Percentiles rank a stretch among this genome's conserved stretches.
phyloP scores from a whole-genome alignment of 2,329 filamentous ascomycete genomes.

The Xylariales sp. region DNA sequence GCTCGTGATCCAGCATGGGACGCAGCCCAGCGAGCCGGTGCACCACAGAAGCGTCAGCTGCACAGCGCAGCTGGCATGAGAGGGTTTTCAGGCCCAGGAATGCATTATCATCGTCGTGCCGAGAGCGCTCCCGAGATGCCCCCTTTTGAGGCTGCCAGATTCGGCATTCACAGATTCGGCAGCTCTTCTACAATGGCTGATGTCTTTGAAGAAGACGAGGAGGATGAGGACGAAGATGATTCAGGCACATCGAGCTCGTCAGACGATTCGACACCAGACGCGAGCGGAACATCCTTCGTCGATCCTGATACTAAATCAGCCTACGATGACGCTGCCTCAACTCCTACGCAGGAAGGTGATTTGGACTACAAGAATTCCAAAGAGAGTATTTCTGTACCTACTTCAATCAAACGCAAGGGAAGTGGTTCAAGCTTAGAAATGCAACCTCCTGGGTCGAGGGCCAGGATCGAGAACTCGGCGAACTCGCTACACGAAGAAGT shows the following conservation, averaged over 20 bases:
- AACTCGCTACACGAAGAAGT: constrained; percentile 48
- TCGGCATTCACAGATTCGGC: constrained; percentile 57
- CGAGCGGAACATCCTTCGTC: constrained; percentile 16
- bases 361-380: constrained; percentile 12
- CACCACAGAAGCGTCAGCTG: constrained; percentile 60
- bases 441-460: constrained; percentile 29
- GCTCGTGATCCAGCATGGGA: constrained; percentile 61
- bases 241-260: constrained; percentile 19
- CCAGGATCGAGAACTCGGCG: constrained; percentile 45
- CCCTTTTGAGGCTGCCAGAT: constrained; percentile 61
- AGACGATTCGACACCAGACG: constrained; percentile 22
- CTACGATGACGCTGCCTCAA: constrained; percentile 22
- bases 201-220: constrained; percentile 82
- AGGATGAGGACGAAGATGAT: constrained; percentile 42
- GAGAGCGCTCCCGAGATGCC: constrained; percentile 78
- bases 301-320: constrained; percentile 18
- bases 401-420: constrained; percentile 36
- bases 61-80: constrained; percentile 72
- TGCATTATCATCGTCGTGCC: constrained; percentile 72
- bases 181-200: constrained; percentile 76
- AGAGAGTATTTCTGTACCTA: constrained; percentile 10
- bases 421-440: constrained; percentile 41
- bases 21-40: constrained; percentile 56
- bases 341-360: constrained; percentile 26
- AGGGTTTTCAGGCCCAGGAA: constrained; percentile 62